A percentile compares a stretch with the other conserved stretches of the same genome.
These are phyloP conservation scores for Nothopassalora personata DNA, from an alignment of 2,329 filamentous ascomycete species.

Conservation along the genomic window DNA sequence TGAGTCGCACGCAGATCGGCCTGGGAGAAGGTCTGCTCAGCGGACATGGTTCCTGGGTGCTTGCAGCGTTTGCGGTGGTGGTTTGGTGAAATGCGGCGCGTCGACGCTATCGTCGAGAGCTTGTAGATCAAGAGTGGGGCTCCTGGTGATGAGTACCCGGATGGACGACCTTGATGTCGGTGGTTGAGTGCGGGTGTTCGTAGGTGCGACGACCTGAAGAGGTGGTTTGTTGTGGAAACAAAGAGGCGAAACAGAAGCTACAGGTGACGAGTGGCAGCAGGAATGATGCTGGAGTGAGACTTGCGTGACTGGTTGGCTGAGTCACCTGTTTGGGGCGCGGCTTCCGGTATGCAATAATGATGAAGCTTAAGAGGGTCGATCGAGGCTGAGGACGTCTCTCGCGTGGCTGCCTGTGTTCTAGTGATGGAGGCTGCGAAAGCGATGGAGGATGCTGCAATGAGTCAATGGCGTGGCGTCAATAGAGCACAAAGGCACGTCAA, in stretches of 20 bases:
- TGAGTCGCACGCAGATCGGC: conserved; percentile 51
- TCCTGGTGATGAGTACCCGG: conserved; percentile 2
- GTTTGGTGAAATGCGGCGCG: conserved; percentile 2
- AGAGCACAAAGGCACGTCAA: conserved; percentile 19
- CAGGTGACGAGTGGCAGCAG: conserved; percentile 10
- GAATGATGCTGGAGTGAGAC: conserved; percentile 8
- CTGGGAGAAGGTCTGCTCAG: conserved; percentile 44
- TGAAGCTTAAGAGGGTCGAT: background rate
- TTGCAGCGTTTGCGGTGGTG: conserved; percentile 5
- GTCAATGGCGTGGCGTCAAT: conserved; percentile 8
- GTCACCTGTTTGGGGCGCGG: conserved; percentile 13
- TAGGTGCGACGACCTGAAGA: conserved; percentile 1
- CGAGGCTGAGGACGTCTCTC: background rate
- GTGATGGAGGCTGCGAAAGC: background rate
- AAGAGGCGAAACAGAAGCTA: conserved; percentile 14
- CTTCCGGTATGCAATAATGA: conserved; percentile 1
- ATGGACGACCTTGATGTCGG: conserved; percentile 23
- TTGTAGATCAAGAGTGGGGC: background rate
- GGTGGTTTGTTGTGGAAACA: conserved; percentile 8
- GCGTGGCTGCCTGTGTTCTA: background rate
- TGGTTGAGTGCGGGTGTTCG: conserved; percentile 4
- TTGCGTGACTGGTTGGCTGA: conserved; percentile 8
- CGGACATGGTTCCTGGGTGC: conserved; percentile 35
- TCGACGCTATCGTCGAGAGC: background rate
- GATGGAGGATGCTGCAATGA: conserved; percentile 3